Conservation (phyloP, 2,329 filamentous ascomycete species). For the Penicillium sp. region DNA sequence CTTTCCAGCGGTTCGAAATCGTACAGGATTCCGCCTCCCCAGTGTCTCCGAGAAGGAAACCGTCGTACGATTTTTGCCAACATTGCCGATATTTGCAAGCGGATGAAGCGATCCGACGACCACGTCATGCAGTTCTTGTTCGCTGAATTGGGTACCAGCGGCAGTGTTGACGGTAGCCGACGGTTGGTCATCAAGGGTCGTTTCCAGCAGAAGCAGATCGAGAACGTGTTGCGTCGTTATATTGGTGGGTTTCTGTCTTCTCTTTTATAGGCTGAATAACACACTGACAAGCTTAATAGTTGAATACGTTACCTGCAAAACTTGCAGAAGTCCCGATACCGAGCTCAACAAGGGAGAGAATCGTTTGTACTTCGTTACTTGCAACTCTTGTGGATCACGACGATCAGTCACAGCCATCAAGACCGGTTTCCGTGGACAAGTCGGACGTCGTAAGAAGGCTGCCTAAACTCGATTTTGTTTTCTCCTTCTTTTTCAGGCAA, state of each 20-base stretch:
- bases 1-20: conserved; percentile 83
- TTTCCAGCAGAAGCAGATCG: conserved; percentile 99
- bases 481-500: conserved; percentile 1
- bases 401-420: conserved; percentile 97
- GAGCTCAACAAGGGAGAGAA: conserved; percentile 99
- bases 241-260: conserved; percentile 63
- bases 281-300: conserved; percentile 44
- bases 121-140: conserved; percentile 97
- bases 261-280: not conserved
- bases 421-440: conserved; percentile 99
- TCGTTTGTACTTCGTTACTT: conserved; percentile 97
- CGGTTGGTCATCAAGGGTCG: conserved; percentile 97
- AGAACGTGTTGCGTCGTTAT: conserved; percentile 93
- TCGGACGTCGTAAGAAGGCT: conserved; percentile 96
- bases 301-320: conserved; percentile 99
- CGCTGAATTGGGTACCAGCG: conserved; percentile 94
- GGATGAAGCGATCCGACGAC: conserved; percentile 98
- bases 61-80: conserved; percentile 99
- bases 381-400: conserved; percentile 80
- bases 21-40: conserved; percentile 98
- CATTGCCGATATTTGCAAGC: conserved; percentile 96
- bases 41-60: conserved; percentile 99
- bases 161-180: conserved; percentile 88
- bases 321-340: conserved; percentile 89
- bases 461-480: conserved; percentile 9